Conservation (phyloP, 331 rosid genomes). For the Quercus lobata region DNA sequence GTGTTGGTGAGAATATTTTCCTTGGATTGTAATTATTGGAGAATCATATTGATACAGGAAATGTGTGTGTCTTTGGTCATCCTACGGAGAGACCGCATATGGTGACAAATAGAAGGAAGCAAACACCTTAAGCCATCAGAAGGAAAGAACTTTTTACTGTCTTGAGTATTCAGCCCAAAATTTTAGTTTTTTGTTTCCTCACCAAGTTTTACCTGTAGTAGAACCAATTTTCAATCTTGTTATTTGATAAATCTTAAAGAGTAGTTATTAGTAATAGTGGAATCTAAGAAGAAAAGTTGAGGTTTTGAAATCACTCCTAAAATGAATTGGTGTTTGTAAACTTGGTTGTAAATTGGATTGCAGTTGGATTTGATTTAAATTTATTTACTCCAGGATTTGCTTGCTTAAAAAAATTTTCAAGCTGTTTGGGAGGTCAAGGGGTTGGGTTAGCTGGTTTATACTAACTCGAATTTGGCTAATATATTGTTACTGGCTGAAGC, state of each 20-base stretch:
- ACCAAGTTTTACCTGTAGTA: background rate
- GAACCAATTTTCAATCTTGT: background rate
- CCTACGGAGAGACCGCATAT: background rate
- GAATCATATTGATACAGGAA: background rate
- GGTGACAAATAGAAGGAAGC: background rate
- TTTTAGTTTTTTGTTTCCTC: background rate
- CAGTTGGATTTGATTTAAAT: background rate
- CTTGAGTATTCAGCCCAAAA: background rate
- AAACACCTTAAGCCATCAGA: background rate
- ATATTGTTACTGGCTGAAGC: too few relatives aligned
- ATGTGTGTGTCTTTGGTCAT: background rate
- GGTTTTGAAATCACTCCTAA: too few relatives aligned
- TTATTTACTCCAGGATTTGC: background rate
- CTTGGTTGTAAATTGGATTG: background rate
- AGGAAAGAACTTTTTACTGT: background rate
- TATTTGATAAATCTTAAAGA: background rate
- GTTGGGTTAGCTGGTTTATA: background rate
- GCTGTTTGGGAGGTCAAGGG: too few relatives aligned
- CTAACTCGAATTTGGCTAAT: background rate
- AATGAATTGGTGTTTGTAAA: background rate
- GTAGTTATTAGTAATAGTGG: background rate
- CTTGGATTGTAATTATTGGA: background rate
- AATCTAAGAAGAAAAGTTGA: background rate
- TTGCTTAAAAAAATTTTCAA: background rate
- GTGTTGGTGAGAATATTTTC: background rate